Conservation (phyloP, 2,329 filamentous ascomycete species). For the Cytospora chrysosperma region DNA sequence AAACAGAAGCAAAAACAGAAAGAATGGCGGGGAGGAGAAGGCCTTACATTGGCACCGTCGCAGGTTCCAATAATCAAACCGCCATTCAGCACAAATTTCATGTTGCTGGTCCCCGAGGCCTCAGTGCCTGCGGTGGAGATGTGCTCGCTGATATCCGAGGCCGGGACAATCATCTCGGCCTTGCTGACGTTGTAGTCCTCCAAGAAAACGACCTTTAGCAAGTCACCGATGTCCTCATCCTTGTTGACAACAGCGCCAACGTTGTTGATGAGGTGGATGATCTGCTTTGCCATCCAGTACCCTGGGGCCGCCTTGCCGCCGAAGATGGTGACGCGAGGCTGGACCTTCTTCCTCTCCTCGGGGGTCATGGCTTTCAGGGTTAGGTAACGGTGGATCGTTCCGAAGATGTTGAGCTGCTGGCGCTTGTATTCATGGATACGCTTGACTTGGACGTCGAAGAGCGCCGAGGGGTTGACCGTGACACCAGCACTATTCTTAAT, state of each 20-base stretch:
- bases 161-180: conserved; percentile 92
- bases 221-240: conserved; percentile 85
- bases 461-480: conserved; percentile 78
- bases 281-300: conserved; percentile 99
- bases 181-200: conserved; percentile 99
- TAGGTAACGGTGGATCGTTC: conserved; percentile 92
- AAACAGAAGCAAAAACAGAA: background rate
- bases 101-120: conserved; percentile 88
- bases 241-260: conserved; percentile 90
- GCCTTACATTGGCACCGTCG: conserved; percentile 89
- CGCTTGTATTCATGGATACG: conserved; percentile 99
- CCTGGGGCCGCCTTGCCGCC: conserved; percentile 96
- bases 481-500: conserved; percentile 81
- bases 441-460: conserved; percentile 98
- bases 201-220: conserved; percentile 95
- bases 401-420: conserved; percentile 98
- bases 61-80: conserved; percentile 97
- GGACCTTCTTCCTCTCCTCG: conserved; percentile 81
- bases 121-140: conserved; percentile 98
- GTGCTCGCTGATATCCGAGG: conserved; percentile 95
- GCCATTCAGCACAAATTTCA: conserved; percentile 99
- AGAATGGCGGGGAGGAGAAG: background rate
- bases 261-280: conserved; percentile 94
- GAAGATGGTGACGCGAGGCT: conserved; percentile 90
- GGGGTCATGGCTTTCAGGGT: conserved; percentile 81